A percentile compares a stretch with the other conserved stretches of the same genome.
phyloP scores from a whole-genome alignment of 345 rosid genomes.

The Syzygium grande region DNA sequence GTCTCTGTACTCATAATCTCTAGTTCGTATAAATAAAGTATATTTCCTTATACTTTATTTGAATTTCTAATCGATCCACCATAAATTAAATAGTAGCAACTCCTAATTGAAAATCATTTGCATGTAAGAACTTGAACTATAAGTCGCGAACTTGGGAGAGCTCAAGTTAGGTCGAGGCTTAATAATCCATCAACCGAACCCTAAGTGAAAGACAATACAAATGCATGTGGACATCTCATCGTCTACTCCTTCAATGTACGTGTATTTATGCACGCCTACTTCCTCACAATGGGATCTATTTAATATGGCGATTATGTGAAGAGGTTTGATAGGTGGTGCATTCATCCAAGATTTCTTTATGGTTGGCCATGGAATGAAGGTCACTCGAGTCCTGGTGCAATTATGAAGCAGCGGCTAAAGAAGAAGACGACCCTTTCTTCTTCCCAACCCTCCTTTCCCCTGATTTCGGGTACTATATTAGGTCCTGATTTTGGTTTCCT shows the following conservation, averaged over 20 bases:
- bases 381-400: neutral
- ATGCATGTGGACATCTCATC: neutral
- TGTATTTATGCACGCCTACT: neutral
- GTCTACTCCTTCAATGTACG: neutral
- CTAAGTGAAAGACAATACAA: neutral
- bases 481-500: neutral
- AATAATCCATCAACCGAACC: too few species aligned
- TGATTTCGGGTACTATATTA: neutral
- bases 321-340: neutral
- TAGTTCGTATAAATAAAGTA: too few species aligned
- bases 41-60: too few species aligned
- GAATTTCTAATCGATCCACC: too few species aligned
- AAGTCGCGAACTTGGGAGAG: too few species aligned
- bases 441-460: neutral
- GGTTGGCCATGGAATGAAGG: neutral
- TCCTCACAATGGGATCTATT: neutral
- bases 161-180: too few species aligned
- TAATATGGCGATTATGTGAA: neutral
- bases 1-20: too few species aligned
- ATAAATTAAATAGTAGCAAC: too few species aligned
- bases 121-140: too few species aligned
- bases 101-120: too few species aligned
- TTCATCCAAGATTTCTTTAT: neutral
- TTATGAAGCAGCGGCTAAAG: neutral
- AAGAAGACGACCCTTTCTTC: neutral